Evolutionary conservation across 495 filamentous ascomycete species (phyloP), one percentile per base, ranked within the genome.

Genomic region (Pseudevernia furfuracea): DNA sequence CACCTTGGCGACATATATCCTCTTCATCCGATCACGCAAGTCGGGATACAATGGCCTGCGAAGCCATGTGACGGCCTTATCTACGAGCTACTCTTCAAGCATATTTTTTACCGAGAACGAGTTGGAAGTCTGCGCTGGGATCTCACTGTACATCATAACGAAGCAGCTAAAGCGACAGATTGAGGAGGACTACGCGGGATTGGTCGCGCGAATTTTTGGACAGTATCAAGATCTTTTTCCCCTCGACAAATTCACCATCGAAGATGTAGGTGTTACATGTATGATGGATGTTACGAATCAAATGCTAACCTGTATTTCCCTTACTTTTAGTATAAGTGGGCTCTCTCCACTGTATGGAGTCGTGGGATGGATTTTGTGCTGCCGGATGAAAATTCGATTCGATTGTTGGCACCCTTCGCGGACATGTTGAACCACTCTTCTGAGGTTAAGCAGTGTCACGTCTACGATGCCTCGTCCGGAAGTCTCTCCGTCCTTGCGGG

Each of bases 391-490:
- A 71, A 67, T 15, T 66, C 70, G 30, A 55, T 71, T 64, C 71
- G 70, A 64, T 65, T 73, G 59, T 67, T 73, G 68, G 70, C 70
- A 48, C 71, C 70, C 53, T 73, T 73, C 53, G 70, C 70, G 49
- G 70, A 73, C 64, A 73, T 73, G 71, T 64, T 73, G 66, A 73
- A 73, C 78, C 71, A 73, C 70, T 70, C 70, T 49, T 65, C 68
- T 68, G 68, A 68, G 63, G 70, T 70, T 44, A 71, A 70, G 70
- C 70, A 68, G 58, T 73, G 71, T 63, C 71, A 73, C 59, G 70
- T 67, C 66, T 71, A 73, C 61, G 65, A 73, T 66, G 41, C 43
- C 34, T 68, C 56, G 41, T 70, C 71, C 52, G 62, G 68, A 60
- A 69, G 64, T 59, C 58, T 73, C 60, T 73, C 71, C 60, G 61